These are phyloP conservation scores for Penstemon newberryi DNA, from an alignment of 257 asterid genomes.

Conservation along the genomic window DNA sequence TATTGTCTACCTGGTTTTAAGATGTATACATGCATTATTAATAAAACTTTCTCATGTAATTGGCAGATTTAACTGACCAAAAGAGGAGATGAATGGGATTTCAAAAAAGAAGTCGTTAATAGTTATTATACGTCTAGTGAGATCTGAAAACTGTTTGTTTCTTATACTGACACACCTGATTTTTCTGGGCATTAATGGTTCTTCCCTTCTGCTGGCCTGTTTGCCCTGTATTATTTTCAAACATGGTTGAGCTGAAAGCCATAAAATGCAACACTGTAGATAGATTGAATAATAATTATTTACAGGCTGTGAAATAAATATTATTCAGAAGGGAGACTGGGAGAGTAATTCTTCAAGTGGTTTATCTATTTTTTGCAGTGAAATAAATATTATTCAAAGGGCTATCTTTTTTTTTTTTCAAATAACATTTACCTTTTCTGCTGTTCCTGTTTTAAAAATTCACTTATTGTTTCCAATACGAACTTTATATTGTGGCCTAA, in stretches of 20 bases:
- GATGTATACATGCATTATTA: background rate
- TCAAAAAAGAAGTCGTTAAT: background rate
- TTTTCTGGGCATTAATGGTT: too few relatives aligned
- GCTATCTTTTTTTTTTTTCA: constrained; percentile 15
- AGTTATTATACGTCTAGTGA: background rate
- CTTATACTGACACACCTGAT: too few relatives aligned
- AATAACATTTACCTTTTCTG: background rate
- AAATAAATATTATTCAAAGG: constrained; percentile 5
- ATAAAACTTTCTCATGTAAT: background rate
- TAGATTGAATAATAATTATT: background rate
- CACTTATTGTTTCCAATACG: constrained; percentile 12
- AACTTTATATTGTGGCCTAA: constrained; percentile 31
- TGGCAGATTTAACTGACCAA: background rate
- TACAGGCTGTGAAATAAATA: constrained; percentile 12
- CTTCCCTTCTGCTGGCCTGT: background rate
- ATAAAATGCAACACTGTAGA: background rate
- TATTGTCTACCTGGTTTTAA: constrained; percentile 14
- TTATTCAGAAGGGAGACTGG: background rate
- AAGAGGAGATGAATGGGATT: constrained; percentile 15
- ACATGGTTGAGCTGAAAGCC: constrained; percentile 11
- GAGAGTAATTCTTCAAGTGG: too few relatives aligned
- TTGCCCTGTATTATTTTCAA: constrained; percentile 2
- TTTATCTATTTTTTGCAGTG: background rate
- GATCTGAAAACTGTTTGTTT: background rate
- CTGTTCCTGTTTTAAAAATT: constrained; percentile 16